A percentile compares a stretch with the other conserved stretches of the same genome.
These are phyloP conservation scores for Fusarium fujikuroi DNA, from an alignment of 2,329 filamentous ascomycete species.

Conservation along the genomic window DNA sequence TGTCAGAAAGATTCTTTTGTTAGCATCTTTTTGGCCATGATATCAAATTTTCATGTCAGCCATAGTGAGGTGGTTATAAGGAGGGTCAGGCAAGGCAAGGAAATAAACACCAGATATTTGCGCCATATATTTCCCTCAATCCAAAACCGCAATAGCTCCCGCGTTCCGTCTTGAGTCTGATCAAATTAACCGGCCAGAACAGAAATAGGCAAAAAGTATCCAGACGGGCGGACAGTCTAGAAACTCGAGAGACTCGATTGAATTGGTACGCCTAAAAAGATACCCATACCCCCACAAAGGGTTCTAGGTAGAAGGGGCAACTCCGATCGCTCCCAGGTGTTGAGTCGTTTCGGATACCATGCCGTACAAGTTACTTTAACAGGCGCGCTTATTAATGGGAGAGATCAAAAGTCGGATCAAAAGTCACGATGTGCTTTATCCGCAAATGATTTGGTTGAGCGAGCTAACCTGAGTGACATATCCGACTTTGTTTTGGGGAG, in stretches of 20 bases:
- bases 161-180: conserved; percentile 7
- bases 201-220: conserved; percentile 33
- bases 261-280: conserved; percentile 29
- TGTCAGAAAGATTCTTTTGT: conserved; percentile 1
- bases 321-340: conserved; percentile 23
- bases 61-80: background rate
- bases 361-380: conserved; percentile 14
- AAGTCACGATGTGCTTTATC: conserved; percentile 1
- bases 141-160: conserved; percentile 17
- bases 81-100: background rate
- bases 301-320: conserved; percentile 29
- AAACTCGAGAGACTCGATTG: conserved; percentile 21
- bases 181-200: conserved; percentile 32
- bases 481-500: conserved; percentile 7
- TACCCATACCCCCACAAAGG: conserved; percentile 26
- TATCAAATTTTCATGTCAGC: conserved; percentile 3
- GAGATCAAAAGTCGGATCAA: background rate
- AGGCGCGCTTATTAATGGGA: conserved; percentile 22
- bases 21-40: conserved; percentile 12
- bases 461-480: conserved; percentile 6
- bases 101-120: conserved; percentile 9
- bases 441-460: conserved; percentile 33
- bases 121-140: conserved; percentile 31
- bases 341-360: conserved; percentile 32
- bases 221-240: background rate